Conservation (phyloP, 179 eudicot genomes). For the Silene vulgaris region DNA sequence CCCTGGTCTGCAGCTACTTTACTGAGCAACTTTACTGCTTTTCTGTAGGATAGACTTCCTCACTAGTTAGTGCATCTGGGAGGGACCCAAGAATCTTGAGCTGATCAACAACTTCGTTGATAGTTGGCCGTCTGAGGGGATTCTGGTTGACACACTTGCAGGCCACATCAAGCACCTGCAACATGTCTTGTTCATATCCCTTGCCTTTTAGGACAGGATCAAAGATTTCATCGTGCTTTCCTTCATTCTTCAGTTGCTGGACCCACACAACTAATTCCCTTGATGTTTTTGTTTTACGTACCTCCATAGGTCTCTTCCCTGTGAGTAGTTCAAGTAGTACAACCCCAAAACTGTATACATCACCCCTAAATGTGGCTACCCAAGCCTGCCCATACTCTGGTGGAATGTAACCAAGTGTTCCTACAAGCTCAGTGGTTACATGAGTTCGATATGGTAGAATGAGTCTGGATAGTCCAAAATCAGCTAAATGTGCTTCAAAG, state of each 20-base stretch:
- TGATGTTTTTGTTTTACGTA: constrained; percentile 58
- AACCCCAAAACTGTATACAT: constrained; percentile 88
- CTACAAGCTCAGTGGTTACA: constrained; percentile 89
- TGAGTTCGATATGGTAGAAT: constrained; percentile 80
- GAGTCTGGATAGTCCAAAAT: constrained; percentile 80
- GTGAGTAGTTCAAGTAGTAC: constrained; percentile 88
- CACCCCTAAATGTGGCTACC: constrained; percentile 91
- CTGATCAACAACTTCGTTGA: constrained; percentile 73
- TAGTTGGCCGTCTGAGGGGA: constrained; percentile 75
- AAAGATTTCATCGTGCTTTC: constrained; percentile 57
- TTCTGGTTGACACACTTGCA: constrained; percentile 71
- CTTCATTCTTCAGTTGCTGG: constrained; percentile 61
- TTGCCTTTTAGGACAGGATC: constrained; percentile 58
- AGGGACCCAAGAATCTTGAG: constrained; percentile 45
- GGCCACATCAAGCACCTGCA: constrained; percentile 72
- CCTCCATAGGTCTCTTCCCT: constrained; percentile 76
- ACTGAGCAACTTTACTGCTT: constrained; percentile 27
- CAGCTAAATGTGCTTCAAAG: constrained; percentile 85
- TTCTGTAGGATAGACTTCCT: constrained; percentile 29
- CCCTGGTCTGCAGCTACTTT: constrained; percentile 12
- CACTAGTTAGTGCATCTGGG: constrained; percentile 31
- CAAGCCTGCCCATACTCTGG: constrained; percentile 92
- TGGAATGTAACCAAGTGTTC: constrained; percentile 91
- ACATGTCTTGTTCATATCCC: constrained; percentile 76
- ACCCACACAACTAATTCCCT: constrained; percentile 85